These are phyloP conservation scores for Calendula officinalis DNA, from an alignment of 129 eudicot genomes.

Conservation along the genomic window DNA sequence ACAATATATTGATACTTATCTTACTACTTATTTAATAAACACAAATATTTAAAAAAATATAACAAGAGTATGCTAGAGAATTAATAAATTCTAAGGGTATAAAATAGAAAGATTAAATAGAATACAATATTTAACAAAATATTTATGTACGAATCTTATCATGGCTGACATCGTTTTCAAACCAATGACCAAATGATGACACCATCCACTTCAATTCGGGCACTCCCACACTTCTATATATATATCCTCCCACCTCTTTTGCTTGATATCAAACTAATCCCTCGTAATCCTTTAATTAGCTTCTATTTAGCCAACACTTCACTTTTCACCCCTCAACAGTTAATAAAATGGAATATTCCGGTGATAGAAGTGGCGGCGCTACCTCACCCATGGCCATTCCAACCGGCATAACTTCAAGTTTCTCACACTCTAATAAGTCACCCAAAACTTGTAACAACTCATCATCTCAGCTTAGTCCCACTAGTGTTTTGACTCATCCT, in stretches of 20 bases:
- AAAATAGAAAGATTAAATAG: too few species aligned
- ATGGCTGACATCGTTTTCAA: slow-evolving; percentile 11
- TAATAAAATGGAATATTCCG: slow-evolving; percentile 37
- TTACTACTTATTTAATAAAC: too few species aligned
- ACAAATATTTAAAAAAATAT: too few species aligned
- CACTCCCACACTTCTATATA: slow-evolving; percentile 10
- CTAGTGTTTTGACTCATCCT: slow-evolving; percentile 21
- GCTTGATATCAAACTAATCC: slow-evolving; percentile 21
- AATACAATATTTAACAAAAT: too few species aligned
- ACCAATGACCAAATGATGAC: slow-evolving; percentile 15
- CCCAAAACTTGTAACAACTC: slow-evolving; percentile 27
- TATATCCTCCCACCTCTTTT: slow-evolving; percentile 22
- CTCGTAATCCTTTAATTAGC: neutral
- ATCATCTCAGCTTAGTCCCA: slow-evolving; percentile 32
- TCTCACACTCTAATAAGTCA: slow-evolving; percentile 15
- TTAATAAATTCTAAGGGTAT: too few species aligned
- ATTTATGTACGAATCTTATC: too few species aligned
- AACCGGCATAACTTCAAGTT: neutral
- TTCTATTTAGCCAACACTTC: neutral
- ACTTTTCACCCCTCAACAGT: neutral
- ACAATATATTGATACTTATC: too few species aligned
- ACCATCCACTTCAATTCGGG: neutral
- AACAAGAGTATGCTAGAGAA: too few species aligned
- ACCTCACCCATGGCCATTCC: slow-evolving; percentile 30
- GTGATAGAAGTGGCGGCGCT: slow-evolving; percentile 21